Evolutionary conservation across 768 basidiomycete genomes (phyloP).

Genomic region (Pulveroboletus ravenelii): DNA sequence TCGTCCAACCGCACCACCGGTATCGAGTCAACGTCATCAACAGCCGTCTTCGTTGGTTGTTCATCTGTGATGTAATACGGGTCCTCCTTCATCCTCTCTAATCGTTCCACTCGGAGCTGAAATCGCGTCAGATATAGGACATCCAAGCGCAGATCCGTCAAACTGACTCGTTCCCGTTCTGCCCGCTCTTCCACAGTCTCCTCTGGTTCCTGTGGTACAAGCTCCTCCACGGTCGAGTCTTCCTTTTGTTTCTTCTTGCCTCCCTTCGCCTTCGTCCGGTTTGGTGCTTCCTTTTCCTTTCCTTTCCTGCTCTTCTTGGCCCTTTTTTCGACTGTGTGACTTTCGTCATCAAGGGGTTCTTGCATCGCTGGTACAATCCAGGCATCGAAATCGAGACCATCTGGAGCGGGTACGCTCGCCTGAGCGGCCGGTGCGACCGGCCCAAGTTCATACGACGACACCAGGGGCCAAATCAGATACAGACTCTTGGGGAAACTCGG

Average conservation of each 20-base stretch:
- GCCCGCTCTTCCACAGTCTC: slow-evolving; percentile 58
- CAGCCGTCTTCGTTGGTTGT: slow-evolving; percentile 32
- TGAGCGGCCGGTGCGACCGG: slow-evolving; percentile 81
- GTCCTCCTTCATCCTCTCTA: slow-evolving; percentile 76
- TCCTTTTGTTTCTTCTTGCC: slow-evolving; percentile 46
- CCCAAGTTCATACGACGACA: slow-evolving; percentile 73
- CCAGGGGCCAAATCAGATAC: slow-evolving; percentile 78
- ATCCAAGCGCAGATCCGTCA: background rate
- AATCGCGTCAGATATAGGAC: slow-evolving; percentile 3
- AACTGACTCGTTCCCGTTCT: slow-evolving; percentile 59
- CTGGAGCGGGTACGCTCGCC: slow-evolving; percentile 73
- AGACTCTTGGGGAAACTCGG: slow-evolving; percentile 84
- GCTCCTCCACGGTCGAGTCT: slow-evolving; percentile 19
- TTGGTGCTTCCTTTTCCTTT: slow-evolving; percentile 41
- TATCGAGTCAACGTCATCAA: slow-evolving; percentile 82
- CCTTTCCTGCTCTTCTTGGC: slow-evolving; percentile 41
- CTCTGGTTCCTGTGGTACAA: slow-evolving; percentile 37
- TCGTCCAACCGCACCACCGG: slow-evolving; percentile 83
- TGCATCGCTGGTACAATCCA: slow-evolving; percentile 73
- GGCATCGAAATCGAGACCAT: slow-evolving; percentile 77
- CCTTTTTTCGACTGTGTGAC: slow-evolving; percentile 37
- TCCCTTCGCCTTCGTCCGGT: slow-evolving; percentile 27
- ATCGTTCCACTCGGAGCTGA: slow-evolving; percentile 71
- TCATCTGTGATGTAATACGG: slow-evolving; percentile 87
- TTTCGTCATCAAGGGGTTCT: slow-evolving; percentile 28